Conservation (phyloP, 1,284 basidiomycete species). For the Leccinum fuscescens region DNA sequence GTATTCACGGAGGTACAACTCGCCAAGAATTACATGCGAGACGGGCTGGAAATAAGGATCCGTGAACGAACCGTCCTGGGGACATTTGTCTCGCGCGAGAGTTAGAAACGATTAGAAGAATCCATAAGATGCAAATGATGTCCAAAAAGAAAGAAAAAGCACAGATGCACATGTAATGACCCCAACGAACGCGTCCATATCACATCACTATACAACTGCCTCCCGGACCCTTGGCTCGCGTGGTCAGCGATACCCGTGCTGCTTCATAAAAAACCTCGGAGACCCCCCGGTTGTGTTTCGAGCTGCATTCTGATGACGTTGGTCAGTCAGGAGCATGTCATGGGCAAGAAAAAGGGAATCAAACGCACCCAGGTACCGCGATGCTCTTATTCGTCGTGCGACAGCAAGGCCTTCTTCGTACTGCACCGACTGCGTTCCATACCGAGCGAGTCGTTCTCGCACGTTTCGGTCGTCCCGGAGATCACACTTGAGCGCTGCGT, state of each 20-base stretch:
- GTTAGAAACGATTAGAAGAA: constrained; percentile 22
- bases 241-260: constrained; percentile 78
- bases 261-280: constrained; percentile 90
- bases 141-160: constrained; percentile 3
- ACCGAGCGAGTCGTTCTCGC: constrained; percentile 65
- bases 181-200: constrained; percentile 18
- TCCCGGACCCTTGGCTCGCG: constrained; percentile 64
- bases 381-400: constrained; percentile 88
- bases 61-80: not conserved
- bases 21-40: constrained; percentile 21
- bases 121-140: constrained; percentile 19
- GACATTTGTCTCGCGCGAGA: not conserved
- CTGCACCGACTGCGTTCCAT: constrained; percentile 69
- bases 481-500: constrained; percentile 89
- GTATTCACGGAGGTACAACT: not conserved
- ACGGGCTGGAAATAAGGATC: not conserved
- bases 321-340: constrained; percentile 1
- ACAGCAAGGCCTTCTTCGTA: constrained; percentile 90
- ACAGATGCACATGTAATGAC: not conserved
- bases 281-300: constrained; percentile 93
- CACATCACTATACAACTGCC: constrained; percentile 57
- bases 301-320: constrained; percentile 77
- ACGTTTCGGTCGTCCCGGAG: constrained; percentile 76
- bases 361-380: constrained; percentile 80
- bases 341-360: not conserved